Evolutionary conservation across 495 filamentous ascomycete genomes (phyloP).

Genomic region (Penicillium argentinense): DNA sequence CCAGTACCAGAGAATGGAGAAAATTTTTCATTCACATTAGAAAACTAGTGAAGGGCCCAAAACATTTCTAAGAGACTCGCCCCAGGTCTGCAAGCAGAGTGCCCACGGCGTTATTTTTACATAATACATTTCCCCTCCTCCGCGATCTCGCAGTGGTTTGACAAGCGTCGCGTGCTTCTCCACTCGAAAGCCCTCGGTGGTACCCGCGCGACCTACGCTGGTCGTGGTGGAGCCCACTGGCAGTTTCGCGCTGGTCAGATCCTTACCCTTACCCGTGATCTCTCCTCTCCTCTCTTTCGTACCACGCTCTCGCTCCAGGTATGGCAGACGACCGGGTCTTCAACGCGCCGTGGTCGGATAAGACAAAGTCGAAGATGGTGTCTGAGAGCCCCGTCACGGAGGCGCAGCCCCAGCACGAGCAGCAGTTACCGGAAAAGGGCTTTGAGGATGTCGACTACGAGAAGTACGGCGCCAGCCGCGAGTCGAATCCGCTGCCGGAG

Average conservation of each 20-base stretch:
- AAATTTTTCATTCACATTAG: too few species aligned
- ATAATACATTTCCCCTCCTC: slow-evolving; percentile 23
- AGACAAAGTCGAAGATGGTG: slow-evolving; percentile 36
- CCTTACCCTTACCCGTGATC: too few species aligned
- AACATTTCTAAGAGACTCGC: too few species aligned
- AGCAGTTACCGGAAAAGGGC: slow-evolving; percentile 5
- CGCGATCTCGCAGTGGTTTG: slow-evolving; percentile 15
- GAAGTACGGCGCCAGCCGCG: slow-evolving; percentile 41
- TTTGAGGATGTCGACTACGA: slow-evolving; percentile 43
- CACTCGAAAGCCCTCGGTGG: slow-evolving; percentile 19
- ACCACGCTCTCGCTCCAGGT: slow-evolving; percentile 4
- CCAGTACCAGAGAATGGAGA: too few species aligned
- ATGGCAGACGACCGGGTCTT: slow-evolving; percentile 29
- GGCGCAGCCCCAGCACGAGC: slow-evolving; percentile 11
- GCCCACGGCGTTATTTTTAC: too few species aligned
- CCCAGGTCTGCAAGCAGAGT: too few species aligned
- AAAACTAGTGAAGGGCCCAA: too few species aligned
- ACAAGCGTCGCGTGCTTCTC: slow-evolving; percentile 25
- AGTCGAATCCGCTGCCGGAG: slow-evolving; percentile 42
- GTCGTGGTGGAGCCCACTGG: slow-evolving; percentile 7
- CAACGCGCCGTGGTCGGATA: slow-evolving; percentile 18
- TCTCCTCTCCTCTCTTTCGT: slow-evolving; percentile 4
- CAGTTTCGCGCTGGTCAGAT: slow-evolving; percentile 10
- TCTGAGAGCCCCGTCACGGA: slow-evolving; percentile 30
- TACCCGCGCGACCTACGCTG: slow-evolving; percentile 6